A percentile compares a stretch with the other conserved stretches of the same genome.
Evolutionary conservation across 352 stramenopile species (phyloP).

Genomic region (Globisporangium parvum): DNA sequence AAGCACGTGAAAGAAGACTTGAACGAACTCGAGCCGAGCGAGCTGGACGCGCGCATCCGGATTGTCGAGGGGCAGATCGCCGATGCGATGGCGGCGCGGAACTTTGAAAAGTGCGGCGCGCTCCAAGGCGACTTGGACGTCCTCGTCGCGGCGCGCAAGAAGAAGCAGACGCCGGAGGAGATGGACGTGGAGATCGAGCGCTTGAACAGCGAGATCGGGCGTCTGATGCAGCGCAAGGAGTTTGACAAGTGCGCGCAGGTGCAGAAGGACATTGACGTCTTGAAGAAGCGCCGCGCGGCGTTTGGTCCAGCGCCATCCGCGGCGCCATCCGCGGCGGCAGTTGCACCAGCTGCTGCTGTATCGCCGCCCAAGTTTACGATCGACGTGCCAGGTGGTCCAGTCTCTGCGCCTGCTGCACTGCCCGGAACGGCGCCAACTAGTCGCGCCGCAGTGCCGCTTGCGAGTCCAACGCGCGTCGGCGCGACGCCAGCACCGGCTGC

Average conservation of each 20-base stretch:
- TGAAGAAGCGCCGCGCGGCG: slow-evolving; percentile 66
- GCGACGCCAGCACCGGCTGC: not conserved
- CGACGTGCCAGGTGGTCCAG: slow-evolving; percentile 21
- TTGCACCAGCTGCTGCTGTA: not conserved
- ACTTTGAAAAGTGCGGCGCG: slow-evolving; percentile 75
- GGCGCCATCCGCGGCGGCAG: slow-evolving; percentile 5
- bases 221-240: slow-evolving; percentile 73
- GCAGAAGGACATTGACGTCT: slow-evolving; percentile 74
- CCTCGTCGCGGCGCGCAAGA: slow-evolving; percentile 70
- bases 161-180: slow-evolving; percentile 81
- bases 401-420: slow-evolving; percentile 43
- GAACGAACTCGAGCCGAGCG: slow-evolving; percentile 77
- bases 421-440: slow-evolving; percentile 22
- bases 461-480: slow-evolving; percentile 5
- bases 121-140: slow-evolving; percentile 67
- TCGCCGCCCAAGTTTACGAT: slow-evolving; percentile 7
- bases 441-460: slow-evolving; percentile 6
- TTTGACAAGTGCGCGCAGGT: slow-evolving; percentile 85
- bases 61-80: slow-evolving; percentile 60
- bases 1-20: slow-evolving; percentile 79
- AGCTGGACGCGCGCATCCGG: slow-evolving; percentile 79
- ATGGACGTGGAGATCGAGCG: slow-evolving; percentile 72
- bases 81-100: slow-evolving; percentile 64
- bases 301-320: slow-evolving; percentile 30
- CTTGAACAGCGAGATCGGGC: slow-evolving; percentile 61